Conservation (phyloP, 129 eudicot genomes). For the Pittosporum tobira region DNA sequence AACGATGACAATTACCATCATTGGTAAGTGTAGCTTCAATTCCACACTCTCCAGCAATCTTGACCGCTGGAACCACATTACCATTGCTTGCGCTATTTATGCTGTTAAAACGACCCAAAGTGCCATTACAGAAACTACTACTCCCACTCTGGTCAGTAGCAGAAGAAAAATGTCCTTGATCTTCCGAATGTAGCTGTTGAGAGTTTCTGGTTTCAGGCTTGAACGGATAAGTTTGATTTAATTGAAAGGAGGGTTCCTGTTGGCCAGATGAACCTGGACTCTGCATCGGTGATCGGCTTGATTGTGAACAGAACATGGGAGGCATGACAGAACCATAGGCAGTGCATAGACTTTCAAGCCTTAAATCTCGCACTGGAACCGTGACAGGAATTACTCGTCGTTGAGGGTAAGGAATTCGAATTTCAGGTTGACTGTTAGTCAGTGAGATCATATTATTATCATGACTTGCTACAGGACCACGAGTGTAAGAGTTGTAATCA, state of each 20-base stretch:
- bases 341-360: slow-evolving; percentile 29
- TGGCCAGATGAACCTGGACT: slow-evolving; percentile 39
- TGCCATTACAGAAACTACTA: slow-evolving; percentile 6
- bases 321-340: slow-evolving; percentile 38
- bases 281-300: slow-evolving; percentile 29
- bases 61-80: not conserved
- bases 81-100: slow-evolving; percentile 5
- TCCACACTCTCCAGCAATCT: not conserved
- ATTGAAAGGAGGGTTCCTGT: slow-evolving; percentile 30
- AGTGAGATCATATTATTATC: slow-evolving; percentile 13
- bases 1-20: slow-evolving; percentile 36
- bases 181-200: slow-evolving; percentile 19
- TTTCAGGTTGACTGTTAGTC: slow-evolving; percentile 30
- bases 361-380: slow-evolving; percentile 42
- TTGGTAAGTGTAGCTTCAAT: slow-evolving; percentile 5
- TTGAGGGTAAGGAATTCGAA: slow-evolving; percentile 33
- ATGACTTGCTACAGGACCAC: slow-evolving; percentile 16
- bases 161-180: slow-evolving; percentile 1
- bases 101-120: slow-evolving; percentile 2
- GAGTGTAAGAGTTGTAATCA: slow-evolving; percentile 37
- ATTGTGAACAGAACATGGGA: slow-evolving; percentile 34
- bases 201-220: slow-evolving; percentile 23
- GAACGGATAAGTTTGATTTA: slow-evolving; percentile 25
- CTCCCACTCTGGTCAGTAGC: slow-evolving; percentile 11
- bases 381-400: slow-evolving; percentile 42